Percentiles rank a stretch among this genome's conserved stretches.
phyloP scores from a whole-genome alignment of 1,139 yeast species.

The Sugiyamaella grinbergsii region DNA sequence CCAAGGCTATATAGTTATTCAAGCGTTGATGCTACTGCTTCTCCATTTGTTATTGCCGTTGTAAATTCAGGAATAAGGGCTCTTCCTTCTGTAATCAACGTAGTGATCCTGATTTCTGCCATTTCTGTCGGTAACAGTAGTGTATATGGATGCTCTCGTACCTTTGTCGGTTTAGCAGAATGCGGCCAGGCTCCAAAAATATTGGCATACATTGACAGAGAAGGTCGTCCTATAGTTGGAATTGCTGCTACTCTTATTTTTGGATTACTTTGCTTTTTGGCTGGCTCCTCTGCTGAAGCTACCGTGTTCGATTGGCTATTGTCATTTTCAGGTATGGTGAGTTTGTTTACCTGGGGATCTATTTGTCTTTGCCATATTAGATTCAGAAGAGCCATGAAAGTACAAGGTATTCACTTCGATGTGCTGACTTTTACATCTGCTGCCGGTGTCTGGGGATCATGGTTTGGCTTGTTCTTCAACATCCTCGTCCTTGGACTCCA shows the following conservation, averaged over 20 bases:
- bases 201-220: slow-evolving; percentile 69
- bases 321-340: slow-evolving; percentile 77
- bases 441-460: slow-evolving; percentile 72
- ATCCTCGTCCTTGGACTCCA: slow-evolving; percentile 66
- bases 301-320: slow-evolving; percentile 76
- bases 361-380: slow-evolving; percentile 75
- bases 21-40: slow-evolving; percentile 57
- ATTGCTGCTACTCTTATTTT: slow-evolving; percentile 56
- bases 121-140: slow-evolving; percentile 73
- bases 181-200: slow-evolving; percentile 75
- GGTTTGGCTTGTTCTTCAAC: slow-evolving; percentile 59
- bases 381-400: slow-evolving; percentile 70
- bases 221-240: slow-evolving; percentile 73
- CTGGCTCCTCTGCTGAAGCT: slow-evolving; percentile 65
- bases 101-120: slow-evolving; percentile 68
- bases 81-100: slow-evolving; percentile 70
- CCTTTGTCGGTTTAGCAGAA: slow-evolving; percentile 75
- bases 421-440: slow-evolving; percentile 73
- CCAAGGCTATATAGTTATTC: slow-evolving; percentile 49
- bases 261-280: slow-evolving; percentile 72
- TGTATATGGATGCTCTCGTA: slow-evolving; percentile 75
- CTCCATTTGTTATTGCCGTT: slow-evolving; percentile 75
- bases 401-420: slow-evolving; percentile 61
- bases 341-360: slow-evolving; percentile 78
- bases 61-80: slow-evolving; percentile 57